Base-by-base conservation (phyloP, 768 basidiomycete species). In the Macrolepiota dolichaula region DNA sequence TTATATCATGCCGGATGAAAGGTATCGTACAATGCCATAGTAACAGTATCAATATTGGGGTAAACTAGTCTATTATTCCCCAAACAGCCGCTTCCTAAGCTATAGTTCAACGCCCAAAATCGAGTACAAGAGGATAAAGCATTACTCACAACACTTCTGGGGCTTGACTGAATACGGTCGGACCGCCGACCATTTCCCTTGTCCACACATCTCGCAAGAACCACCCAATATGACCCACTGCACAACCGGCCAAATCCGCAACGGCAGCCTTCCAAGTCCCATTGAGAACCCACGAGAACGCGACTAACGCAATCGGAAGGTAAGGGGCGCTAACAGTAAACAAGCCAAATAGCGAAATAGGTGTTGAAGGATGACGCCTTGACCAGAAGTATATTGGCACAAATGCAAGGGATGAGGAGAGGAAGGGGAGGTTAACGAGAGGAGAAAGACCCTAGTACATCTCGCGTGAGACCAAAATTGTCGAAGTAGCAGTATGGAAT, bases 361-460 rank as follows among this genome's bases (percentile, higher is more conserved):
- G 93, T 3, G 94, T 93, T 3, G 89, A 86, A 2, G 96, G 95
- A 71, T 99, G 96, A 22, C 95, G 83, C 56, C 96, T 80, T 17
- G 95, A 94, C 97, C 97, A 99, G 62, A 98, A 80, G 72, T 99
- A 99, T 42, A 98, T 97, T 2, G 96, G 91, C 2, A 96, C 92
- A 69, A 96, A 97, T 0, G 95, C 94, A 32, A 96, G 83, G 0
- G 94, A 88, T 0, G 94, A 92, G 4, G 95, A 96, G 49, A 98
- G 87, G 78, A 97, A 96, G 0, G 95, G 94, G 15, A 96, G 84
- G 64, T 93, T 94, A 69, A 97, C 87, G 11, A 96, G 80, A 0
- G 94, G 94, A 0, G 95, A 94, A 4, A 96, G 79, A 22, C 78
- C 80, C 88, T 96, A 49, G 51, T 38, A 36, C n/a, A n/a, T n/a